Conservation (phyloP, 2,329 filamentous ascomycete species). For the Lomentospora prolificans region DNA sequence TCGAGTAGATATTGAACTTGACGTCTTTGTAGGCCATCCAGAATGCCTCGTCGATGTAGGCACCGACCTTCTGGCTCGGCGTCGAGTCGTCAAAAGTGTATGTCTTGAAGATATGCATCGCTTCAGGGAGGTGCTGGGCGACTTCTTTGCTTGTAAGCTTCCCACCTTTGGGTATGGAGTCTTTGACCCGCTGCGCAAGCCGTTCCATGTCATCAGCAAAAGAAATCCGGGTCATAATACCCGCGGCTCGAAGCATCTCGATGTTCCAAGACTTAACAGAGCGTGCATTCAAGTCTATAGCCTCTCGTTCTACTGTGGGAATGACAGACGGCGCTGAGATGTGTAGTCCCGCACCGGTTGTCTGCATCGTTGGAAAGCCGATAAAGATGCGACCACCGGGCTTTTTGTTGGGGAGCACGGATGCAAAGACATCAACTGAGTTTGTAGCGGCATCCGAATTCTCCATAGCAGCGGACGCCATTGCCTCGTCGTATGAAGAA, state of each 20-base stretch:
- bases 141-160: slow-evolving; percentile 56
- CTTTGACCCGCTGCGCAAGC: slow-evolving; percentile 52
- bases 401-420: slow-evolving; percentile 79
- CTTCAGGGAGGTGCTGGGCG: slow-evolving; percentile 61
- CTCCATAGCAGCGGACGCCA: slow-evolving; percentile 49
- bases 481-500: slow-evolving; percentile 76
- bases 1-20: slow-evolving; percentile 81
- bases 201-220: slow-evolving; percentile 82
- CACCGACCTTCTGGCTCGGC: slow-evolving; percentile 71
- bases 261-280: slow-evolving; percentile 94
- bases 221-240: slow-evolving; percentile 79
- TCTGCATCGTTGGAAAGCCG: slow-evolving; percentile 94
- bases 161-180: slow-evolving; percentile 30
- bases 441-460: slow-evolving; percentile 30
- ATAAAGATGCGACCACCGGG: slow-evolving; percentile 84
- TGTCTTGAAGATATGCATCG: slow-evolving; percentile 73
- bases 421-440: slow-evolving; percentile 72
- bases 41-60: slow-evolving; percentile 88
- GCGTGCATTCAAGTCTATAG: slow-evolving; percentile 89
- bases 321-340: slow-evolving; percentile 94
- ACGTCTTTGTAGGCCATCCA: slow-evolving; percentile 83
- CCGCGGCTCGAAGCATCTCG: slow-evolving; percentile 83
- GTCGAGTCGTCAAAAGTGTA: slow-evolving; percentile 88
- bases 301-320: slow-evolving; percentile 92
- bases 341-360: slow-evolving; percentile 86